These are phyloP conservation scores for Steccherinum ochraceum DNA, from an alignment of 768 basidiomycete species.

Conservation along the genomic window DNA sequence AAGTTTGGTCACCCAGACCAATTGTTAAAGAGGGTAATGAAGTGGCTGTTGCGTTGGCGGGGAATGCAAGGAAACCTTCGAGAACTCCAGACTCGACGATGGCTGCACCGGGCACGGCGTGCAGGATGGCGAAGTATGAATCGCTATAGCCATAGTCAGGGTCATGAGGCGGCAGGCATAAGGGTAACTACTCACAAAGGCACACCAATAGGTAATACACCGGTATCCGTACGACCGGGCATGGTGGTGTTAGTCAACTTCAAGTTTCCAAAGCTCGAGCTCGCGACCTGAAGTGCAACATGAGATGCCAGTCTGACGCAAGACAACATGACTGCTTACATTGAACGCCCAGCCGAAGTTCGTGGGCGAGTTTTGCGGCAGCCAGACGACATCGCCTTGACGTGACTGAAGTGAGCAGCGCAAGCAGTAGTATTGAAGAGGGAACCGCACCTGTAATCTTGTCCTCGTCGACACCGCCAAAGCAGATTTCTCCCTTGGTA, in stretches of 20 bases:
- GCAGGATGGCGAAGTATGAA: background rate
- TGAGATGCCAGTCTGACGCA: too few relatives aligned
- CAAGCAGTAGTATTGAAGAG: background rate
- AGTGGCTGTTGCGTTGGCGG: background rate
- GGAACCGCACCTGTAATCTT: background rate
- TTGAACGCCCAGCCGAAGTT: conserved; percentile 3
- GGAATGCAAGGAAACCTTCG: background rate
- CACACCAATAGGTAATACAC: background rate
- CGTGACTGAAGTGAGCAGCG: background rate
- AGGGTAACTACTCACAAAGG: conserved; percentile 2
- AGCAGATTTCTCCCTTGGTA: conserved; percentile 4
- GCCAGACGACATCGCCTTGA: conserved; percentile 4
- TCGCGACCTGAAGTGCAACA: too few relatives aligned
- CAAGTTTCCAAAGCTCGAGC: background rate
- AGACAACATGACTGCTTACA: too few relatives aligned
- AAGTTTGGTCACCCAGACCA: background rate
- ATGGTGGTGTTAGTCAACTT: background rate
- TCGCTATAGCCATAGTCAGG: background rate
- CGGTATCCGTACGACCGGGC: background rate
- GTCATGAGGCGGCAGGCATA: too few relatives aligned
- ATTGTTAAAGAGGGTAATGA: background rate
- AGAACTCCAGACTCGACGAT: too few relatives aligned
- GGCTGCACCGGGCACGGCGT: background rate
- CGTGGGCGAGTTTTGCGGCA: background rate
- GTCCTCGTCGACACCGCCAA: conserved; percentile 6